Conservation (phyloP, 495 filamentous ascomycete species). For the Podospora pseudocomata region DNA sequence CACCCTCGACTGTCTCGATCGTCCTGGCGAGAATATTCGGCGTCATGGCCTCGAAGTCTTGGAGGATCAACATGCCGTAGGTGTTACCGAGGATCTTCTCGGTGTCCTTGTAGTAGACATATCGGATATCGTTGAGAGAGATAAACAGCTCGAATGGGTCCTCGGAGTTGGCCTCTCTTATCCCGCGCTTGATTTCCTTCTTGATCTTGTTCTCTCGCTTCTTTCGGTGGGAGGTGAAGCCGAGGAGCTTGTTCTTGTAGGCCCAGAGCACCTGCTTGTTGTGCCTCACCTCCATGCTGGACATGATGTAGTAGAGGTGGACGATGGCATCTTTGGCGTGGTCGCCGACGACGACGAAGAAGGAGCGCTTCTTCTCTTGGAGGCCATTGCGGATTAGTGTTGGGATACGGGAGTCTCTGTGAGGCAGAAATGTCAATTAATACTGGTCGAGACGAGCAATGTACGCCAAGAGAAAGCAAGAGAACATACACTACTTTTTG, state of each 20-base stretch:
- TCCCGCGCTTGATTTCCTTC: slow-evolving; percentile 94
- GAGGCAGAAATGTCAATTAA: no score
- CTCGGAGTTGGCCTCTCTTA: slow-evolving; percentile 89
- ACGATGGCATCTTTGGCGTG: slow-evolving; percentile 96
- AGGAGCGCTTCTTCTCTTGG: slow-evolving; percentile 94
- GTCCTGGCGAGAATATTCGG: slow-evolving; percentile 93
- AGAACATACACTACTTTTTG: slow-evolving; percentile 57
- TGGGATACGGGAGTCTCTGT: slow-evolving; percentile 88
- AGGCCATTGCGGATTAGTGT: slow-evolving; percentile 94
- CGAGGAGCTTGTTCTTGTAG: slow-evolving; percentile 97
- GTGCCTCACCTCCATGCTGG: slow-evolving; percentile 81
- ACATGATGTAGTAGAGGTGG: slow-evolving; percentile 90
- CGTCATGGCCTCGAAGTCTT: slow-evolving; percentile 97
- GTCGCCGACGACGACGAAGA: slow-evolving; percentile 96
- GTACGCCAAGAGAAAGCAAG: neutral
- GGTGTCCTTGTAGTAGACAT: slow-evolving; percentile 99
- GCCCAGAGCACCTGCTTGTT: slow-evolving; percentile 98
- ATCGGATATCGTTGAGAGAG: slow-evolving; percentile 92
- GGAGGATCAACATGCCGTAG: slow-evolving; percentile 96
- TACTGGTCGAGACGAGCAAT: no score
- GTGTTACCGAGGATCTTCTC: slow-evolving; percentile 99
- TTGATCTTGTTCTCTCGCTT: slow-evolving; percentile 98
- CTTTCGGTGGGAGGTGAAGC: slow-evolving; percentile 88
- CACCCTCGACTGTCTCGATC: slow-evolving; percentile 96
- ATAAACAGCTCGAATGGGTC: slow-evolving; percentile 99